phyloP scores from a whole-genome alignment of 306 rosid species.

The Glycine tomentella region DNA sequence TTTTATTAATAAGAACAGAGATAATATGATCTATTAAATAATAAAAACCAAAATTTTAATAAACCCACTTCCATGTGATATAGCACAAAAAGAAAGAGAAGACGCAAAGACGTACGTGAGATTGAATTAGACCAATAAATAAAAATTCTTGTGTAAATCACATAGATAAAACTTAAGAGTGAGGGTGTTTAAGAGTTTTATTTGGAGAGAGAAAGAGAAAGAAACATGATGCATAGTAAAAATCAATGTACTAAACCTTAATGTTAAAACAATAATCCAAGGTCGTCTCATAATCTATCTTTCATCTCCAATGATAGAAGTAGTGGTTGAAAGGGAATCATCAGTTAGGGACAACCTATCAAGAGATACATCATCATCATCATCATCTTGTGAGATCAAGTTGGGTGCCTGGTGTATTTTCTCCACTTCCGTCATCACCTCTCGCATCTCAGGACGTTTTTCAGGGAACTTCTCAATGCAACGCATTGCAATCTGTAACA shows the following conservation, averaged over 20 bases:
- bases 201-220: background rate
- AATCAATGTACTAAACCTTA: background rate
- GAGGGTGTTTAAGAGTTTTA: background rate
- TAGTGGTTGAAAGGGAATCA: slow-evolving; percentile 59
- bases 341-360: slow-evolving; percentile 56
- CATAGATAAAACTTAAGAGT: background rate
- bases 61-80: background rate
- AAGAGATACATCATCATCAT: slow-evolving; percentile 54
- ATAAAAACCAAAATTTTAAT: no score
- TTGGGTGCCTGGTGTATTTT: slow-evolving; percentile 39
- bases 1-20: no score
- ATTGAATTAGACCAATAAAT: no score
- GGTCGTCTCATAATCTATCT: slow-evolving; percentile 36
- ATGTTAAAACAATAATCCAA: slow-evolving; percentile 1
- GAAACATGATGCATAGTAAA: background rate
- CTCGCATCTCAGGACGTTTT: no score
- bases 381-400: slow-evolving; percentile 47
- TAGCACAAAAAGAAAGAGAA: no score
- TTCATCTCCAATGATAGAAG: slow-evolving; percentile 54
- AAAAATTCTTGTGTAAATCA: background rate
- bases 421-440: slow-evolving; percentile 69
- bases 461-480: no score
- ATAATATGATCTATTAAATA: no score
- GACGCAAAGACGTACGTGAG: no score
- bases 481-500: slow-evolving; percentile 71